These are phyloP conservation scores for Carex cristatella DNA, from an alignment of 176 grass and related monocot species.

Conservation along the genomic window DNA sequence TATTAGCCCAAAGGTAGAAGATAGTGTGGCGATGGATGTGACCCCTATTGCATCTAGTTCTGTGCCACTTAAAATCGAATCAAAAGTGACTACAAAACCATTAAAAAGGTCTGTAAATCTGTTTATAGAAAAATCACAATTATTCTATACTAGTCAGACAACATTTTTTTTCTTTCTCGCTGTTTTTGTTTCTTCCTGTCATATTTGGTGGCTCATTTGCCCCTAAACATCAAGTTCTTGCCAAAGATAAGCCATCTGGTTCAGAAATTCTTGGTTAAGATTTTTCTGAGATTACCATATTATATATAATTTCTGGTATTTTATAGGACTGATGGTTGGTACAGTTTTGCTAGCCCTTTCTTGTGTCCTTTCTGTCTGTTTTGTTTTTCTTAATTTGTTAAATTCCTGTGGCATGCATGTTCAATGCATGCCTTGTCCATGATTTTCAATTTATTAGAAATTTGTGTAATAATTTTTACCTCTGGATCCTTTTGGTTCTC, in stretches of 20 bases:
- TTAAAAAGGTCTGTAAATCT: conserved; percentile 43
- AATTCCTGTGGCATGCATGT: background rate
- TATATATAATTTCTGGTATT: background rate
- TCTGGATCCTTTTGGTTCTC: background rate
- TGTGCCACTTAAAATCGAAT: conserved; percentile 34
- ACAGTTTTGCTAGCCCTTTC: background rate
- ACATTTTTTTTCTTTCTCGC: background rate
- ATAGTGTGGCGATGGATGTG: conserved; percentile 36
- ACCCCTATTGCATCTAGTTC: conserved; percentile 50
- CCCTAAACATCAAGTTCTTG: background rate
- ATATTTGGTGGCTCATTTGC: background rate
- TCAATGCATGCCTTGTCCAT: background rate
- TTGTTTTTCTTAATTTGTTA: background rate
- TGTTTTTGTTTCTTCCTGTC: background rate
- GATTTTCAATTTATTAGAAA: conserved; percentile 15
- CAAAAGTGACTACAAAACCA: background rate
- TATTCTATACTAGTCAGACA: background rate
- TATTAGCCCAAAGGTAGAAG: conserved; percentile 14
- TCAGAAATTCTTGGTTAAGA: background rate
- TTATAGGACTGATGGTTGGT: background rate
- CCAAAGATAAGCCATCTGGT: background rate
- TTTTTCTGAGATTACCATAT: background rate
- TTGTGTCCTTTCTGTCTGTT: background rate
- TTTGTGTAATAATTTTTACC: background rate
- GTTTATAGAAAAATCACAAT: background rate